A percentile compares a stretch with the other conserved stretches of the same genome.
Evolutionary conservation across 2,329 filamentous ascomycete genomes (phyloP).

Genomic region (Fusarium paranaense): DNA sequence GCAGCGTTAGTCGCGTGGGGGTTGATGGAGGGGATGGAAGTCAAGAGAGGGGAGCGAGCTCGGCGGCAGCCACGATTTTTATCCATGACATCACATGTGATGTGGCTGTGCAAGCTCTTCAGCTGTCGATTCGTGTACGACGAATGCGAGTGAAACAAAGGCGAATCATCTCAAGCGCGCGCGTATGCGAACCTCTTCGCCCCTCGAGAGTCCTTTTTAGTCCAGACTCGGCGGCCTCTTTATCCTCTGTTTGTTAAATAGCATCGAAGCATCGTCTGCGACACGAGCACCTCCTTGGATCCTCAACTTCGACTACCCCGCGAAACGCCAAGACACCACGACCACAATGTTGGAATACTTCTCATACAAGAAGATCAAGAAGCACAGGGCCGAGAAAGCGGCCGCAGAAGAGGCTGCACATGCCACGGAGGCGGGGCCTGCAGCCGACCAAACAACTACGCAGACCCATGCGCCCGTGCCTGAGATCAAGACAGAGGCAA

Average conservation of each 20-base stretch:
- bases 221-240: constrained; percentile 36
- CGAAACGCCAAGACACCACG: constrained; percentile 2
- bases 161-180: constrained; percentile 41
- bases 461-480: constrained; percentile 21
- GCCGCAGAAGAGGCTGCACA: constrained; percentile 42
- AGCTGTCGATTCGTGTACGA: constrained; percentile 23
- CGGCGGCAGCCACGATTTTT: neutral
- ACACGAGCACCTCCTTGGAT: neutral
- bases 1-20: constrained; percentile 10
- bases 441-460: constrained; percentile 22
- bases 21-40: constrained; percentile 27
- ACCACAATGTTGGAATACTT: constrained; percentile 71
- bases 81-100: constrained; percentile 49
- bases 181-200: constrained; percentile 32
- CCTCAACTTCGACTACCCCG: neutral
- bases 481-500: constrained; percentile 26
- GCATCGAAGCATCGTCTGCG: constrained; percentile 2
- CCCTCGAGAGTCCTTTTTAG: constrained; percentile 1
- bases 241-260: constrained; percentile 19
- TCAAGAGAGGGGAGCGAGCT: constrained; percentile 21
- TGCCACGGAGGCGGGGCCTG: constrained; percentile 21
- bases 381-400: constrained; percentile 64
- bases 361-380: constrained; percentile 71
- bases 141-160: constrained; percentile 36
- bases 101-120: constrained; percentile 48